Evolutionary conservation across 164 flowering plant species (phyloP).

Genomic region (Pachysandra terminalis): DNA sequence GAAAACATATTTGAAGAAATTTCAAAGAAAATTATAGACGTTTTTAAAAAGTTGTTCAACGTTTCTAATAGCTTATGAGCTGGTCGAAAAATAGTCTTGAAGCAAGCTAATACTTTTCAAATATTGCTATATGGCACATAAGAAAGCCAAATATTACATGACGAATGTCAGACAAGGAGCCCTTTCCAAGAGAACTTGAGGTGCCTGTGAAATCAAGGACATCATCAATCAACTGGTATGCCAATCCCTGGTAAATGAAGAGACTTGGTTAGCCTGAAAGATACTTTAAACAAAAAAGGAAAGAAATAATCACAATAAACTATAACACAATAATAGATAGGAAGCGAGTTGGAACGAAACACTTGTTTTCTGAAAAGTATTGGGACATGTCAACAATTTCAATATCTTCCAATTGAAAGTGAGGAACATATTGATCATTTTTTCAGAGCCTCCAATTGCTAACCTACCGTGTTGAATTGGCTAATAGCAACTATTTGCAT

Average conservation of each 20-base stretch:
- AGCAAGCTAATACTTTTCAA: not conserved
- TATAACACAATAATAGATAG: not conserved
- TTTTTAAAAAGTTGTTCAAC: not conserved
- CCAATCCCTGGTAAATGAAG: conserved; percentile 71
- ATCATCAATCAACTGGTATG: conserved; percentile 90
- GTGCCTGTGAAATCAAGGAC: conserved; percentile 96
- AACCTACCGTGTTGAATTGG: not conserved
- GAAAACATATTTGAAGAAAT: no score
- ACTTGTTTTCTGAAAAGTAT: not conserved
- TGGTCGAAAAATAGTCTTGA: no score
- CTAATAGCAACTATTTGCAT: not conserved
- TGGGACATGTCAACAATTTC: not conserved
- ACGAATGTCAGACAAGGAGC: conserved; percentile 86
- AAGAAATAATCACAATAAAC: not conserved
- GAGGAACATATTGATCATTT: no score
- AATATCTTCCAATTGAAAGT: not conserved
- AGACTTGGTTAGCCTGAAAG: not conserved
- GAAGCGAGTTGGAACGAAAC: not conserved
- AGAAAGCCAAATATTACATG: conserved; percentile 48
- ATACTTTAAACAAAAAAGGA: not conserved
- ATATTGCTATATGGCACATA: not conserved
- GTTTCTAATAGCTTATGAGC: not conserved
- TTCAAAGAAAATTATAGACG: not conserved
- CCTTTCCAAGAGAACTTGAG: conserved; percentile 93
- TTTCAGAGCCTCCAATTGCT: conserved; percentile 1